Percentiles rank a stretch among this genome's conserved stretches.
Evolutionary conservation across 2,329 filamentous ascomycete species (phyloP).

Genomic region (Fusarium nygamai): DNA sequence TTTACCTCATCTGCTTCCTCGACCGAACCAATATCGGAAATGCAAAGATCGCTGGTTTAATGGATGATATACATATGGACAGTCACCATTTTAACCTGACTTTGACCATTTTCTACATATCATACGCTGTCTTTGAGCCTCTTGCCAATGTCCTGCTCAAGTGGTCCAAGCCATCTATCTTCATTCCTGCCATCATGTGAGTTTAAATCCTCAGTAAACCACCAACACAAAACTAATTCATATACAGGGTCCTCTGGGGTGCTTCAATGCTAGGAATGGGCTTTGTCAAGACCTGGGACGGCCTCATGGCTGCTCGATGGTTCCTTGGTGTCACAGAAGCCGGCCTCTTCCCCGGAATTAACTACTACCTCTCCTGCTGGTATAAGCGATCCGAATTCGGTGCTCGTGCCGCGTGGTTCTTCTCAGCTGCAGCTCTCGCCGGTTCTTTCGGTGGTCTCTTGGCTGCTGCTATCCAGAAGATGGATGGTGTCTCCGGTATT

Average conservation of each 20-base stretch:
- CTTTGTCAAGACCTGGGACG: conserved; percentile 69
- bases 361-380: conserved; percentile 87
- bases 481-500: conserved; percentile 69
- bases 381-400: conserved; percentile 84
- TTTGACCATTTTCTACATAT: conserved; percentile 87
- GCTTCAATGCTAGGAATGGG: conserved; percentile 76
- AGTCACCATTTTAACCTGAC: conserved; percentile 76
- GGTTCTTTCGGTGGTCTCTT: conserved; percentile 82
- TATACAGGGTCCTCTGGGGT: conserved; percentile 69
- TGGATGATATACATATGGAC: conserved; percentile 69
- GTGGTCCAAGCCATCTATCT: conserved; percentile 77
- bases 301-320: conserved; percentile 73
- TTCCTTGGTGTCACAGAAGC: conserved; percentile 80
- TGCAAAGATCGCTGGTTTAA: conserved; percentile 68
- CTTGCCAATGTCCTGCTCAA: conserved; percentile 85
- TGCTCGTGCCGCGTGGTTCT: conserved; percentile 83
- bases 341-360: conserved; percentile 79
- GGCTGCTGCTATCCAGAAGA: conserved; percentile 75
- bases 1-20: conserved; percentile 80
- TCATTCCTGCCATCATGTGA: conserved; percentile 84
- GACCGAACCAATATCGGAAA: conserved; percentile 81
- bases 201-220: conserved; percentile 41
- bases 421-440: conserved; percentile 81
- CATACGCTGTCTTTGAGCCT: conserved; percentile 82
- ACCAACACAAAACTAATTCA: conserved; percentile 27